Percentiles rank a stretch among this genome's conserved stretches.
These are phyloP conservation scores for Cryphonectria naterciae DNA, from an alignment of 2,329 filamentous ascomycete species.

Conservation along the genomic window DNA sequence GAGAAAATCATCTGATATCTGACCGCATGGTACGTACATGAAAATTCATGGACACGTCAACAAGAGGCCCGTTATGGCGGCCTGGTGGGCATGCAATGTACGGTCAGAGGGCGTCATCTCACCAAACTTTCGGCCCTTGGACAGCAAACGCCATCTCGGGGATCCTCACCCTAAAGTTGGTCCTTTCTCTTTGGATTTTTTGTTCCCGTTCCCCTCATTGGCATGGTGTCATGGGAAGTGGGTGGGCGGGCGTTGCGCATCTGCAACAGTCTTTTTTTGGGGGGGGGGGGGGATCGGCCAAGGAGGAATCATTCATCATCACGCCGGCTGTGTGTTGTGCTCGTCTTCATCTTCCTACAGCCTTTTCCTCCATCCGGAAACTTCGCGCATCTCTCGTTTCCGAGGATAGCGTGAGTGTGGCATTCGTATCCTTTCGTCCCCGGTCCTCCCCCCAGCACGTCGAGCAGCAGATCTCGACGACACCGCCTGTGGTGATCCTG, in stretches of 20 bases:
- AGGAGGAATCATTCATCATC: background rate
- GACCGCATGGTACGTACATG: constrained; percentile 29
- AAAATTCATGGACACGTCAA: constrained; percentile 30
- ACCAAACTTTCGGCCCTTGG: constrained; percentile 4
- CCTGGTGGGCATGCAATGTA: constrained; percentile 20
- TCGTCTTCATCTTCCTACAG: constrained; percentile 7
- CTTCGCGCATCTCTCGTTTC: background rate
- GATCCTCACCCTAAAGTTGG: constrained; percentile 10
- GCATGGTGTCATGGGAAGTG: constrained; percentile 3
- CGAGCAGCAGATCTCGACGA: constrained; percentile 9
- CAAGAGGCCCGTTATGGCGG: constrained; percentile 29
- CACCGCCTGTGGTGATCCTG: constrained; percentile 5
- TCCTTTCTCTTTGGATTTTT: background rate
- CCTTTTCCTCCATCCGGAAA: background rate
- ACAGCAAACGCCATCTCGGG: constrained; percentile 3
- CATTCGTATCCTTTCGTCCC: constrained; percentile 6
- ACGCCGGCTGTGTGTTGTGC: constrained; percentile 5
- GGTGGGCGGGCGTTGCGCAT: constrained; percentile 11
- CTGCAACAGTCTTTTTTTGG: constrained; percentile 15
- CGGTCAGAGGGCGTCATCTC: constrained; percentile 15
- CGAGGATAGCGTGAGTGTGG: constrained; percentile 16
- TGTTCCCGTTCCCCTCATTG: background rate
- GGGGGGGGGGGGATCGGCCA: constrained; percentile 2
- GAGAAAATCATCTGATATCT: constrained; percentile 27
- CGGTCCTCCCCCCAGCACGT: background rate